These are phyloP conservation scores for Eryngium alpinum DNA, from an alignment of 140 eudicot species.

Conservation along the genomic window DNA sequence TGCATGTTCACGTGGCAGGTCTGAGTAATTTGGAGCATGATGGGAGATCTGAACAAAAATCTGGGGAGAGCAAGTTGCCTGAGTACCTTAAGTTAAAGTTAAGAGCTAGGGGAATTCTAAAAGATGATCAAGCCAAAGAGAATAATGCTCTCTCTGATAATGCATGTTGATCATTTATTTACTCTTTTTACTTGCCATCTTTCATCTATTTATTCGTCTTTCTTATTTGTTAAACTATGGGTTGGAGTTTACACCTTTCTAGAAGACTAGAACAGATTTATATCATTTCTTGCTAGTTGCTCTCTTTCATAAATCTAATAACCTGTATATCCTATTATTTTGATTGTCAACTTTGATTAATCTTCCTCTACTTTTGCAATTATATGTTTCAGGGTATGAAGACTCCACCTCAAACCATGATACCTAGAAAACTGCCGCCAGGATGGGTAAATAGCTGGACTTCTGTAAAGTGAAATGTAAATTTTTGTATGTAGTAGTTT, in stretches of 20 bases:
- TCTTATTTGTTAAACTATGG: not conserved
- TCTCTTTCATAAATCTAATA: not conserved
- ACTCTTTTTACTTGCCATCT: slow-evolving; percentile 2
- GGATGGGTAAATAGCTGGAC: slow-evolving; percentile 78
- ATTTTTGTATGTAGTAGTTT: not conserved
- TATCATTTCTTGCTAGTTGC: not conserved
- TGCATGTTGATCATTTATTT: slow-evolving; percentile 27
- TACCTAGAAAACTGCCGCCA: slow-evolving; percentile 45
- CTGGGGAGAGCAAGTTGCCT: slow-evolving; percentile 52
- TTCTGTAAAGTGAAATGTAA: not conserved
- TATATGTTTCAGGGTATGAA: slow-evolving; percentile 34
- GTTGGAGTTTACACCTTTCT: not conserved
- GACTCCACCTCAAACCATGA: slow-evolving; percentile 33
- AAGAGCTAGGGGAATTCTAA: slow-evolving; percentile 89
- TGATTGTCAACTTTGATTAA: slow-evolving; percentile 13
- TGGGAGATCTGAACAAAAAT: slow-evolving; percentile 36
- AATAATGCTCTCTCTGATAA: slow-evolving; percentile 21
- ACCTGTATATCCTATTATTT: not conserved
- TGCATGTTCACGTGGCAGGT: slow-evolving; percentile 27
- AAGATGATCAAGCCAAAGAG: slow-evolving; percentile 40
- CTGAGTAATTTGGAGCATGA: slow-evolving; percentile 26
- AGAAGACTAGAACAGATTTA: not conserved
- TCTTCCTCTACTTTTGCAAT: slow-evolving; percentile 9
- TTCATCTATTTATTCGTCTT: not conserved
- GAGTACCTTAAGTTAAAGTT: slow-evolving; percentile 84